Conservation (phyloP, 208 protist genomes). For the Trypanosoma theileri region DNA sequence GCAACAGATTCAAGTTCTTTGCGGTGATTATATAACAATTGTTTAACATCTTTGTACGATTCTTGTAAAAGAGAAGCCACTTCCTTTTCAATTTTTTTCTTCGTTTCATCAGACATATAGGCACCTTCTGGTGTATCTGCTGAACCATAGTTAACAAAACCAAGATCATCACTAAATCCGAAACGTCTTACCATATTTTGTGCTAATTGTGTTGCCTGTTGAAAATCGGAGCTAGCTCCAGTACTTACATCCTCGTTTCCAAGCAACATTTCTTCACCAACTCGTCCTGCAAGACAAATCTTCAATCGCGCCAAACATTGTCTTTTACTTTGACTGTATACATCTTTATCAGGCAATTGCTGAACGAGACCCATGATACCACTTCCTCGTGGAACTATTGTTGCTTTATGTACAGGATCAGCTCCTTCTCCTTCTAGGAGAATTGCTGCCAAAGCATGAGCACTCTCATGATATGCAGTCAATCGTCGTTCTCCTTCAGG, state of each 20-base stretch:
- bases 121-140: constrained; percentile 73
- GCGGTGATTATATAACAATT: constrained; percentile 61
- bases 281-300: constrained; percentile 89
- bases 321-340: constrained; percentile 85
- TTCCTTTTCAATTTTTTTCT: constrained; percentile 85
- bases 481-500: constrained; percentile 86
- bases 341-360: constrained; percentile 84
- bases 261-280: constrained; percentile 97
- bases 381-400: constrained; percentile 88
- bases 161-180: constrained; percentile 85
- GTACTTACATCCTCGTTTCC: constrained; percentile 94
- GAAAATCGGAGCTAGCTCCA: constrained; percentile 88
- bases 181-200: constrained; percentile 90
- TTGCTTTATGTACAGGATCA: constrained; percentile 92
- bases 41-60: constrained; percentile 77
- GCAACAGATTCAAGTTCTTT: constrained; percentile 76
- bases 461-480: constrained; percentile 90
- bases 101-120: constrained; percentile 91
- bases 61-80: constrained; percentile 63
- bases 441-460: constrained; percentile 82
- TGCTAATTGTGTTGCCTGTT: constrained; percentile 89
- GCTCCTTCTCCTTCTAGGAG: constrained; percentile 72
- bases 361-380: constrained; percentile 92
- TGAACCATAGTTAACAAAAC: constrained; percentile 87
- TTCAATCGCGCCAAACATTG: constrained; percentile 84